phyloP scores from a whole-genome alignment of 1,284 basidiomycete genomes.

The Ceratobasidium sp. region DNA sequence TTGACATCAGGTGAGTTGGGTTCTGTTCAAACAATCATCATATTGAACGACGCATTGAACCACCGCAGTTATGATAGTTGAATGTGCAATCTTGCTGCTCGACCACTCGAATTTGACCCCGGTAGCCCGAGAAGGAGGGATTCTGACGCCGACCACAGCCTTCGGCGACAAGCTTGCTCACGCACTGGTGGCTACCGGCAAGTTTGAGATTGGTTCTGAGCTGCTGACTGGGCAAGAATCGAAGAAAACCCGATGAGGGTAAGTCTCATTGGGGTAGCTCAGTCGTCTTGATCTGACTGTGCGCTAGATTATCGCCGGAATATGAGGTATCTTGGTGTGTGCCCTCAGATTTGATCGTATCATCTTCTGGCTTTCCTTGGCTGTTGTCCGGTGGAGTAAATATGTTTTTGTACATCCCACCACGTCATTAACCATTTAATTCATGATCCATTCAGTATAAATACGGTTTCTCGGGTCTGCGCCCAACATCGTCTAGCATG shows the following conservation, averaged over 20 bases:
- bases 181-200: slow-evolving; percentile 64
- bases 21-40: neutral
- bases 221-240: slow-evolving; percentile 46
- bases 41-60: neutral
- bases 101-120: slow-evolving; percentile 60
- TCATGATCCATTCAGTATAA: no score
- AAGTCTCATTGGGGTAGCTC: no score
- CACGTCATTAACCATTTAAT: no score
- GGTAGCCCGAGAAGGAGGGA: slow-evolving; percentile 70
- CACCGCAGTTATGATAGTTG: slow-evolving; percentile 70
- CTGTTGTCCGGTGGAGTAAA: no score
- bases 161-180: slow-evolving; percentile 75
- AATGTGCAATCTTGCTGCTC: slow-evolving; percentile 74
- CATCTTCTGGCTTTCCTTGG: no score
- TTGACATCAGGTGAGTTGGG: slow-evolving; percentile 63
- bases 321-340: no score
- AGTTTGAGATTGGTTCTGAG: slow-evolving; percentile 58
- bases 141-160: slow-evolving; percentile 79
- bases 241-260: slow-evolving; percentile 26
- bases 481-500: no score
- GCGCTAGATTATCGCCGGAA: no score
- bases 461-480: no score
- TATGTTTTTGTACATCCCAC: no score
- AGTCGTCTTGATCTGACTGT: no score
- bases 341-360: no score